phyloP scores from a whole-genome alignment of 1,284 basidiomycete genomes.

The Tetrapyrgos nigripes region DNA sequence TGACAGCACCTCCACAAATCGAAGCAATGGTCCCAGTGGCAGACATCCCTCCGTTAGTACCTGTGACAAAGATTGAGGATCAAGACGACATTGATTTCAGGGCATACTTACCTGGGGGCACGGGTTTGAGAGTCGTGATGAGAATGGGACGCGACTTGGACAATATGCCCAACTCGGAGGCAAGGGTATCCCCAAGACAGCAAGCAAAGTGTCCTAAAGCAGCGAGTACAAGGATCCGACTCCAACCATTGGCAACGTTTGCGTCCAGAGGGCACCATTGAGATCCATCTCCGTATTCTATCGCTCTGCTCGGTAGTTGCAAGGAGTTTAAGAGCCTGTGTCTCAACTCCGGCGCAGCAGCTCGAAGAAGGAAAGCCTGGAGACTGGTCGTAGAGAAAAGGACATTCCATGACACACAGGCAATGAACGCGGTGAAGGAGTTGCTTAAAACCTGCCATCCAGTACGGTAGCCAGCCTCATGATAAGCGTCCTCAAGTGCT shows the following conservation, averaged over 20 bases:
- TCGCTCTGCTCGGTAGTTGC: slow-evolving; percentile 19
- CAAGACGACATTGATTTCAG: background rate
- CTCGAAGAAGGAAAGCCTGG: slow-evolving; percentile 37
- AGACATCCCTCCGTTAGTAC: slow-evolving; percentile 89
- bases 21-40: slow-evolving; percentile 78
- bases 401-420: slow-evolving; percentile 70
- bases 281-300: slow-evolving; percentile 25
- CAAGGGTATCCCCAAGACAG: slow-evolving; percentile 83
- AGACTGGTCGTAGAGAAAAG: slow-evolving; percentile 48
- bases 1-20: slow-evolving; percentile 73
- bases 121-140: slow-evolving; percentile 73
- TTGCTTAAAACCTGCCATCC: slow-evolving; percentile 87
- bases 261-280: slow-evolving; percentile 62
- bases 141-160: slow-evolving; percentile 72
- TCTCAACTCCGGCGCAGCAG: background rate
- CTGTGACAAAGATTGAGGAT: background rate
- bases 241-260: slow-evolving; percentile 50
- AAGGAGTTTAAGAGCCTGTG: slow-evolving; percentile 1
- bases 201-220: slow-evolving; percentile 84
- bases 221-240: slow-evolving; percentile 66
- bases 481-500: slow-evolving; percentile 80
- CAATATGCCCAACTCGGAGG: slow-evolving; percentile 86
- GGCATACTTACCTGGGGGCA: slow-evolving; percentile 71
- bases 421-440: slow-evolving; percentile 73
- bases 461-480: slow-evolving; percentile 72